Evolutionary conservation across 148 eudicot species (phyloP).

Genomic region (Linanthus parryae): DNA sequence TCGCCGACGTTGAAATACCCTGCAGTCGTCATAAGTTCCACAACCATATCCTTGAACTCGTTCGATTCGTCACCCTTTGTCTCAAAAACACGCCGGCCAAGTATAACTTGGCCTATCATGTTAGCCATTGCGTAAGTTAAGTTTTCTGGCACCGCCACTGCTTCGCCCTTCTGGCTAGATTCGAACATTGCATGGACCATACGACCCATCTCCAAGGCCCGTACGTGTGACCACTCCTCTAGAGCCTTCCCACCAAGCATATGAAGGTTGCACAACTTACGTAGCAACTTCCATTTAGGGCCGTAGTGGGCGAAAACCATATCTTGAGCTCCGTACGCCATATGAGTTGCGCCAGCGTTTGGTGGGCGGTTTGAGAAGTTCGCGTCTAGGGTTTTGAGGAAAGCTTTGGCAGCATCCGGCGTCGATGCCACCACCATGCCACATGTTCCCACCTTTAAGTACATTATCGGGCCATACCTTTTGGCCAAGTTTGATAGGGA

Average conservation of each 20-base stretch:
- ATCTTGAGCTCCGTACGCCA: slow-evolving; percentile 25
- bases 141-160: slow-evolving; percentile 16
- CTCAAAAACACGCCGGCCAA: slow-evolving; percentile 17
- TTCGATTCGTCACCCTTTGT: slow-evolving; percentile 11
- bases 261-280: slow-evolving; percentile 21
- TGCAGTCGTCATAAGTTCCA: slow-evolving; percentile 18
- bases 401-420: slow-evolving; percentile 18
- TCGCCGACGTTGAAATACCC: slow-evolving; percentile 21
- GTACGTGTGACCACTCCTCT: slow-evolving; percentile 16
- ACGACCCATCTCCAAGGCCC: slow-evolving; percentile 10
- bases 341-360: slow-evolving; percentile 15
- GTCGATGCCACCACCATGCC: slow-evolving; percentile 24
- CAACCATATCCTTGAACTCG: slow-evolving; percentile 22
- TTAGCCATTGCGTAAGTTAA: slow-evolving; percentile 18
- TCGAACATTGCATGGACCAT: slow-evolving; percentile 11
- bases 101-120: slow-evolving; percentile 18
- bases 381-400: slow-evolving; percentile 18
- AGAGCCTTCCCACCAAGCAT: slow-evolving; percentile 25
- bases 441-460: slow-evolving; percentile 22
- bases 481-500: slow-evolving; percentile 22
- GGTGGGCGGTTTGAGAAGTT: slow-evolving; percentile 24
- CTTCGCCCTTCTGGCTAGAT: slow-evolving; percentile 4
- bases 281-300: slow-evolving; percentile 24
- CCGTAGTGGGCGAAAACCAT: slow-evolving; percentile 25
- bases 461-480: slow-evolving; percentile 24